Evolutionary conservation across 2,329 filamentous ascomycete genomes (phyloP), one percentile per base, ranked within the genome.

Genomic region (Fusarium siculi): DNA sequence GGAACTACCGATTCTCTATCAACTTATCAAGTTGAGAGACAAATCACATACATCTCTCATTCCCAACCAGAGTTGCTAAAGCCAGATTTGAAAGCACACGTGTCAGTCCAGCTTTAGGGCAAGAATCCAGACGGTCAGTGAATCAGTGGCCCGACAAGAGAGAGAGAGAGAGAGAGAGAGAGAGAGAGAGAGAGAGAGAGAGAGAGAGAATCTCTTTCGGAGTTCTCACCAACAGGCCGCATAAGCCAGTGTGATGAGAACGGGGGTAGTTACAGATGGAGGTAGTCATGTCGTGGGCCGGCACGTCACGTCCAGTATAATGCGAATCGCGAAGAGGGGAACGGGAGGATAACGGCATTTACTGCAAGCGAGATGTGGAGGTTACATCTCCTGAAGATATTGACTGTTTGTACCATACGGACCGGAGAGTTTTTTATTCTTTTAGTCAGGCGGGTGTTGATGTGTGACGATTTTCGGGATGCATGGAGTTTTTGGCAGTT

Each of bases 331-430:
- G 60, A 57, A 57, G 47, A n/a, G 53, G 21, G 19, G 2, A 15
- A 40, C 50, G 67, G 62, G 46, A 71, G 52, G 66, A 70, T 52
- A 66, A 53, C 60, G 70, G 70, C 70, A 73, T 67, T 66, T 54
- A 37, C 12, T 42, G 18, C 30, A 70, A 56, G 56, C 60, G 56
- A 70, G 36, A 66, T 66, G 37, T 49, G 28, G 39, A 40, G 54
- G 52, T 47, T 50, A 36, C 43, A 49, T 39, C 19, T 40, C 43
- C 25, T 39, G 28, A 40, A 39, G 50, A 40, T 34, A 30, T 46
- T 30, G 30, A 37, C 32, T 40, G 23, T 42, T 42, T 34, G 42
- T 67, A 36, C 36, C 36, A 46, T 66, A 65, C 43, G 50, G 58
- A 32, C 44, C 66, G 58, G 66, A 68, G 69, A 60, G 39, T 66